Conservation (phyloP, 768 basidiomycete species). For the Panellus pusillus region DNA sequence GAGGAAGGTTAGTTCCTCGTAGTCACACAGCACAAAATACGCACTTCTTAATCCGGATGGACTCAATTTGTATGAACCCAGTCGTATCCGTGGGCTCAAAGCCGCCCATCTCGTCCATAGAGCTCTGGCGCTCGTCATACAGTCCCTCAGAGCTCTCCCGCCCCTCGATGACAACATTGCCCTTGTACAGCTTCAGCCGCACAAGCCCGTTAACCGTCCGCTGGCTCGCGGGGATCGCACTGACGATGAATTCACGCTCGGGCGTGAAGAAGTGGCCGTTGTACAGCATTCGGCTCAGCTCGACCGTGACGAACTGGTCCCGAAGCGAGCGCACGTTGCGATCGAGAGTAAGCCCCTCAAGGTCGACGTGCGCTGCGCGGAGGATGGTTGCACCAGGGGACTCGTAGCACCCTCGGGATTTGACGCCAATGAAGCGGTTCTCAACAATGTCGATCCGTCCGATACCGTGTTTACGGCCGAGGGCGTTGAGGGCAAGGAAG, state of each 20-base stretch:
- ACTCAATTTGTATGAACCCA: slow-evolving; percentile 97
- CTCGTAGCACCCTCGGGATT: slow-evolving; percentile 99
- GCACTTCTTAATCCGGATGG: slow-evolving; percentile 96
- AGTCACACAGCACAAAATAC: slow-evolving; percentile 27
- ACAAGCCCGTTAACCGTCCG: slow-evolving; percentile 95
- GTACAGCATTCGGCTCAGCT: slow-evolving; percentile 89
- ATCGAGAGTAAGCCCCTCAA: slow-evolving; percentile 98
- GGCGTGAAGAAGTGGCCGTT: slow-evolving; percentile 99
- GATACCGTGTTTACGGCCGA: slow-evolving; percentile 93
- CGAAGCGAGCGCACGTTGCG: slow-evolving; percentile 92
- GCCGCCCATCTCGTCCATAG: slow-evolving; percentile 98
- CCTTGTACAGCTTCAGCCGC: slow-evolving; percentile 90
- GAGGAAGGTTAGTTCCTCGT: slow-evolving; percentile 2
- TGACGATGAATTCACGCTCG: slow-evolving; percentile 92
- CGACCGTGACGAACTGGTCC: slow-evolving; percentile 92
- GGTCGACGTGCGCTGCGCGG: slow-evolving; percentile 90
- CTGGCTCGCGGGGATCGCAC: slow-evolving; percentile 91
- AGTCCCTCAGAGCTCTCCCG: slow-evolving; percentile 88
- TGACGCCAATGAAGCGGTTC: slow-evolving; percentile 99
- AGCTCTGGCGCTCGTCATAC: slow-evolving; percentile 93
- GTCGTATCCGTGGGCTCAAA: slow-evolving; percentile 96
- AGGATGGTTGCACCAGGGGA: slow-evolving; percentile 96
- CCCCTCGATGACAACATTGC: slow-evolving; percentile 93
- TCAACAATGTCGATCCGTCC: slow-evolving; percentile 99
- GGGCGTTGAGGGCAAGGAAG: slow-evolving; percentile 86